Conservation (phyloP, 768 basidiomycete genomes). For the Termitomyces sp. region DNA sequence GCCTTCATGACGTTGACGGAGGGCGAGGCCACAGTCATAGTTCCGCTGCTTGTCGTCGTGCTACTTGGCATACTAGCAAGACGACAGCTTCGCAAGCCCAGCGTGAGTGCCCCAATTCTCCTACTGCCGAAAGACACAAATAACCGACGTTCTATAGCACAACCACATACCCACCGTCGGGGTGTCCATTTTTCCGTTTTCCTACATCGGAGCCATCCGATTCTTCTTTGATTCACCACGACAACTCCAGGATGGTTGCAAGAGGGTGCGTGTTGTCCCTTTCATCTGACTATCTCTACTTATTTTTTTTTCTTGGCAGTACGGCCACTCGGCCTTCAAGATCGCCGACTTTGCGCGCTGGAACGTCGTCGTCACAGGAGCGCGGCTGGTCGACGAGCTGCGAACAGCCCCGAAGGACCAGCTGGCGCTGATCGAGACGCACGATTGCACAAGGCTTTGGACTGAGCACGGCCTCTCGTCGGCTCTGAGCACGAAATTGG, state of each 20-base stretch:
- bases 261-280: background rate
- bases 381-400: constrained; percentile 17
- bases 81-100: background rate
- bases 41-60: background rate
- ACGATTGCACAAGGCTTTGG: background rate
- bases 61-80: background rate
- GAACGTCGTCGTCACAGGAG: constrained; percentile 15
- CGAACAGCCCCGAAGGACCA: constrained; percentile 10
- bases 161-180: constrained; percentile 21
- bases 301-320: background rate
- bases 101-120: background rate
- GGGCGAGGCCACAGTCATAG: constrained; percentile 2
- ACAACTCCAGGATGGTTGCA: constrained; percentile 3
- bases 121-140: background rate
- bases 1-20: background rate
- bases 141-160: constrained; percentile 12
- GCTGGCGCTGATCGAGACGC: background rate
- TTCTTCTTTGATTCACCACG: constrained; percentile 10
- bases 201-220: constrained; percentile 17
- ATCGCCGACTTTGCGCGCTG: constrained; percentile 20
- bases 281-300: background rate
- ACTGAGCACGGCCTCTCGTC: background rate
- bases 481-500: constrained; percentile 5
- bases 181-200: constrained; percentile 9
- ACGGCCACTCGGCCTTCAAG: constrained; percentile 15